Evolutionary conservation across 2,329 filamentous ascomycete genomes (phyloP).

Genomic region (Hysterium pulicare): DNA sequence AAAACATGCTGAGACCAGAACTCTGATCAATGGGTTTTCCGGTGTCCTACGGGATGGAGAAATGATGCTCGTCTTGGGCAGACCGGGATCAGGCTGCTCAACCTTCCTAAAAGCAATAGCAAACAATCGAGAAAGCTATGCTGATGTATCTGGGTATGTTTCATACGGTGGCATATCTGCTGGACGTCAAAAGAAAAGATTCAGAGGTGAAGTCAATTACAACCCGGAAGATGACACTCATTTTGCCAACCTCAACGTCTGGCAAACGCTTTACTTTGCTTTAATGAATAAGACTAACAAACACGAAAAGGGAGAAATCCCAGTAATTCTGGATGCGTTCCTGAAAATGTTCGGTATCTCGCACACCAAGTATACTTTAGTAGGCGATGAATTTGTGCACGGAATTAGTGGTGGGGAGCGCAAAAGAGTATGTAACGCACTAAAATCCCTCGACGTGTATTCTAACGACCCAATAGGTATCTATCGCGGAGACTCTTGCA

Average conservation of each 20-base stretch:
- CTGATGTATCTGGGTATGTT: slow-evolving; percentile 65
- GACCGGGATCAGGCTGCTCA: slow-evolving; percentile 71
- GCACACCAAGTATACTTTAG: slow-evolving; percentile 70
- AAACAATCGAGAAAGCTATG: slow-evolving; percentile 65
- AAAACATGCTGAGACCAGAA: not conserved
- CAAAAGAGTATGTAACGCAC: slow-evolving; percentile 55
- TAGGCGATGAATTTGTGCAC: slow-evolving; percentile 69
- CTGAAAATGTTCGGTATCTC: slow-evolving; percentile 75
- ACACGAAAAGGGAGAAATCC: slow-evolving; percentile 60
- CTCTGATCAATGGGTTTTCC: slow-evolving; percentile 51
- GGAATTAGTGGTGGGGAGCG: slow-evolving; percentile 78
- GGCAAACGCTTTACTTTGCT: slow-evolving; percentile 73
- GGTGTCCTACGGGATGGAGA: slow-evolving; percentile 66
- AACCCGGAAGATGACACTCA: slow-evolving; percentile 76
- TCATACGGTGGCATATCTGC: slow-evolving; percentile 70
- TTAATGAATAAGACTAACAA: slow-evolving; percentile 73
- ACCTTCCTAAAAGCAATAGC: slow-evolving; percentile 74
- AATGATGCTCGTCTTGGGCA: slow-evolving; percentile 70
- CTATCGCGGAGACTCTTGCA: slow-evolving; percentile 73
- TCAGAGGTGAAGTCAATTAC: slow-evolving; percentile 74
- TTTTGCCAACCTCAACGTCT: slow-evolving; percentile 70
- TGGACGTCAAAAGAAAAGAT: slow-evolving; percentile 63
- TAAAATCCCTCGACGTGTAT: not conserved
- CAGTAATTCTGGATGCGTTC: slow-evolving; percentile 65
- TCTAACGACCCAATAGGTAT: slow-evolving; percentile 38